A percentile compares a stretch with the other conserved stretches of the same genome.
Evolutionary conservation across 805 yeast genomes (phyloP).

Genomic region (Ogataea corticis): DNA sequence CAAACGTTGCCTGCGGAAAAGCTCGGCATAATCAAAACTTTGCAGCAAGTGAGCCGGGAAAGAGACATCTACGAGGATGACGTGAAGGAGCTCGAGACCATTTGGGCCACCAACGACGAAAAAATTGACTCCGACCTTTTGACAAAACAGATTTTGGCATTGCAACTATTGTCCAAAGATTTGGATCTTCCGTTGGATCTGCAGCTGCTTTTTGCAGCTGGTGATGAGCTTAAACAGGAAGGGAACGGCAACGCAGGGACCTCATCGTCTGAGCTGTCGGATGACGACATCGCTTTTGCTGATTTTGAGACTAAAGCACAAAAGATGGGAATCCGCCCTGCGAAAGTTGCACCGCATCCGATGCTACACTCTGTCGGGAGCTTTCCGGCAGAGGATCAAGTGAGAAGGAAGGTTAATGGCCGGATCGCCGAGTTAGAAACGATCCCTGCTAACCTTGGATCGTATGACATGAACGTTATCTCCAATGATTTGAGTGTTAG

Average conservation of each 20-base stretch:
- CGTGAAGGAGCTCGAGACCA: constrained; percentile 30
- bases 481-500: constrained; percentile 37
- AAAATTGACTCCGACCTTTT: constrained; percentile 48
- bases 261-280: background rate
- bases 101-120: constrained; percentile 28
- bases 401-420: constrained; percentile 53
- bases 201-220: constrained; percentile 36
- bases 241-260: background rate
- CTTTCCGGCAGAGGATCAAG: constrained; percentile 49
- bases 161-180: constrained; percentile 66
- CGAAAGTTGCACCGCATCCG: constrained; percentile 33
- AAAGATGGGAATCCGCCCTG: constrained; percentile 39
- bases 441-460: constrained; percentile 70
- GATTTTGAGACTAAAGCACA: constrained; percentile 41
- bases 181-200: constrained; percentile 59
- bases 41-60: constrained; percentile 41
- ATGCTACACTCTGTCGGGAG: constrained; percentile 49
- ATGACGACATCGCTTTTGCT: constrained; percentile 12
- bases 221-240: constrained; percentile 18
- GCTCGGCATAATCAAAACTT: constrained; percentile 42
- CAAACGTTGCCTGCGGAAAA: constrained; percentile 37
- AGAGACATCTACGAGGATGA: constrained; percentile 38
- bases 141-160: constrained; percentile 58
- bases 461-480: constrained; percentile 42
- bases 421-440: constrained; percentile 63